A percentile compares a stretch with the other conserved stretches of the same genome.
Evolutionary conservation across 768 basidiomycete species (phyloP).

Genomic region (Coprinopsis sp.): DNA sequence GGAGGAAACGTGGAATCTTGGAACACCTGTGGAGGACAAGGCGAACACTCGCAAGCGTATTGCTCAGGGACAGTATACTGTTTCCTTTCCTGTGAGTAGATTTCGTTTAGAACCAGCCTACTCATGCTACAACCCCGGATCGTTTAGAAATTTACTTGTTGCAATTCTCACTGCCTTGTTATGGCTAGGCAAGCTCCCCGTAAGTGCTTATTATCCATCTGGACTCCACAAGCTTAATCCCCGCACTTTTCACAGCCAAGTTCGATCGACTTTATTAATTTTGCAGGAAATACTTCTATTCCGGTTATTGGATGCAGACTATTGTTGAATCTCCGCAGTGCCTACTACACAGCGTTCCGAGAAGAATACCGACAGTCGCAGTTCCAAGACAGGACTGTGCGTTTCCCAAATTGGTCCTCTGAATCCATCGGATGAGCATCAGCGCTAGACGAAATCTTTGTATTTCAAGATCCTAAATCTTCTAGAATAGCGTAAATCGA

Average conservation of each 20-base stretch:
- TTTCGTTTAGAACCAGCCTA: not conserved
- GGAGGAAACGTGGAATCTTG: not conserved
- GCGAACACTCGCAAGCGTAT: not conserved
- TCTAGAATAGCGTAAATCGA: too few relatives aligned
- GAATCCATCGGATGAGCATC: too few relatives aligned
- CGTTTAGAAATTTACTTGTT: not conserved
- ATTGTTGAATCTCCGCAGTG: conserved; percentile 19
- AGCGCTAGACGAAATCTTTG: too few relatives aligned
- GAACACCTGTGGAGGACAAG: not conserved
- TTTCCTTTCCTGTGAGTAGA: conserved; percentile 12
- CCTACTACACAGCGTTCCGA: conserved; percentile 18
- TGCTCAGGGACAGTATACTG: conserved; percentile 13
- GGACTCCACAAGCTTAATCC: too few relatives aligned
- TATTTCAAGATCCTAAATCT: too few relatives aligned
- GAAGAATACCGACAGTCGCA: too few relatives aligned
- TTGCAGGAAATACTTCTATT: conserved; percentile 6
- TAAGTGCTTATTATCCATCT: not conserved
- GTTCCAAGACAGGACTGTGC: too few relatives aligned
- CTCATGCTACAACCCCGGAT: not conserved
- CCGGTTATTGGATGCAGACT: conserved; percentile 18
- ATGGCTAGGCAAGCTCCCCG: not conserved
- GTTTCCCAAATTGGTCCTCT: too few relatives aligned
- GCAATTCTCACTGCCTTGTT: not conserved
- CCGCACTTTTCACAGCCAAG: not conserved
- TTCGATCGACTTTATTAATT: conserved; percentile 7